Percentiles rank a stretch among this genome's conserved stretches.
These are phyloP conservation scores for Naganishia cerealis DNA, from an alignment of 1,284 basidiomycete species.

Conservation along the genomic window DNA sequence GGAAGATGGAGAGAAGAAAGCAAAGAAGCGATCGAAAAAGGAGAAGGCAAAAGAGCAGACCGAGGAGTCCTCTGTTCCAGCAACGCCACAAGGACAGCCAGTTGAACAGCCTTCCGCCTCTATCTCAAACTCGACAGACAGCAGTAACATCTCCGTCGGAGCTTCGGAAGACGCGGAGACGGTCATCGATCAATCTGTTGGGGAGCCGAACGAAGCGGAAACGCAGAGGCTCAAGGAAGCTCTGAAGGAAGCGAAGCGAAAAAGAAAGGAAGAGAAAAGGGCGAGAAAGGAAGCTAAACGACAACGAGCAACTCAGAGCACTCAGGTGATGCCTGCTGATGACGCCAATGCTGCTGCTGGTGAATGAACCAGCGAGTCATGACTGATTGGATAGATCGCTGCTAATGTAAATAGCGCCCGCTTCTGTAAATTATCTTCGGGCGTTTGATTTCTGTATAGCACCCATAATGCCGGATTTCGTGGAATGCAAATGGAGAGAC, in stretches of 20 bases:
- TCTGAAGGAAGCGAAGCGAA: conserved; percentile 12
- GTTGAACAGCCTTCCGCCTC: not conserved
- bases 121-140: not conserved
- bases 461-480: too few species aligned
- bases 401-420: too few species aligned
- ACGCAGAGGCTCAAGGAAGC: conserved; percentile 13
- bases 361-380: not conserved
- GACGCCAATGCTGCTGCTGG: not conserved
- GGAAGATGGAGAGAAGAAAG: conserved; percentile 4
- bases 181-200: not conserved
- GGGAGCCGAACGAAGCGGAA: conserved; percentile 13
- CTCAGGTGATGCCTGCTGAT: not conserved
- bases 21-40: conserved; percentile 9
- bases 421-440: too few species aligned
- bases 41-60: conserved; percentile 12
- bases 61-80: not conserved
- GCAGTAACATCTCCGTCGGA: not conserved
- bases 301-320: not conserved
- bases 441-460: too few species aligned
- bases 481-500: too few species aligned
- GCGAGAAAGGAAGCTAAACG: conserved; percentile 24
- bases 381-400: too few species aligned
- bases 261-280: conserved; percentile 21
- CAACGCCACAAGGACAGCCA: not conserved
- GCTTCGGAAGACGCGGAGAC: not conserved